These are phyloP conservation scores for Kurtzmaniella quercitrusa DNA, from an alignment of 1,139 yeast species.

Conservation along the genomic window DNA sequence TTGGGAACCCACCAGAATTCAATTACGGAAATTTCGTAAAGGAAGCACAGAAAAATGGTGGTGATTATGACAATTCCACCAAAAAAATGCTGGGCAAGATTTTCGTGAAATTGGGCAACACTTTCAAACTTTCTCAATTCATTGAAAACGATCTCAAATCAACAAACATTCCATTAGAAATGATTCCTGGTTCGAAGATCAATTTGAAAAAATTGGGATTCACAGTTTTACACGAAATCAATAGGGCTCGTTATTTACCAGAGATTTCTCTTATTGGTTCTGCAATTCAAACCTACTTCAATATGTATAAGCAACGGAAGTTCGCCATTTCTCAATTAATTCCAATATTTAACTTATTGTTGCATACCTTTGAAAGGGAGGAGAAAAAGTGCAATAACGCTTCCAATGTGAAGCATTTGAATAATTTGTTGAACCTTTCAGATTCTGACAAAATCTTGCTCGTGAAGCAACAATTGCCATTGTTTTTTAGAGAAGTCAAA, in stretches of 20 bases:
- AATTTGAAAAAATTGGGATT: constrained; percentile 43
- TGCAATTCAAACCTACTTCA: constrained; percentile 31
- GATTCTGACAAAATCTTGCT: constrained; percentile 18
- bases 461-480: constrained; percentile 25
- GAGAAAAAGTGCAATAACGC: constrained; percentile 12
- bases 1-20: constrained; percentile 8
- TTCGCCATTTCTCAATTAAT: constrained; percentile 23
- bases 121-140: constrained; percentile 27
- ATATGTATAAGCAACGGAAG: constrained; percentile 14
- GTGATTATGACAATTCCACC: constrained; percentile 25
- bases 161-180: constrained; percentile 6
- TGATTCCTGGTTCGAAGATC: constrained; percentile 12
- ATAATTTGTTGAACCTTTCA: constrained; percentile 12
- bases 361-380: constrained; percentile 20
- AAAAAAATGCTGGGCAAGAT: constrained; percentile 34
- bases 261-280: constrained; percentile 38
- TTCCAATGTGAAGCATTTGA: constrained; percentile 19
- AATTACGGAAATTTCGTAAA: constrained; percentile 12
- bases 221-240: constrained; percentile 37
- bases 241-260: constrained; percentile 33
- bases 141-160: constrained; percentile 12
- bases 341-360: constrained; percentile 25
- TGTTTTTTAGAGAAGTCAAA: constrained; percentile 32
- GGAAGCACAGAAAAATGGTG: constrained; percentile 13
- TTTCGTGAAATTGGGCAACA: constrained; percentile 34